Base-by-base conservation (phyloP, 208 protist species). In the Cochliopodium minus region DNA sequence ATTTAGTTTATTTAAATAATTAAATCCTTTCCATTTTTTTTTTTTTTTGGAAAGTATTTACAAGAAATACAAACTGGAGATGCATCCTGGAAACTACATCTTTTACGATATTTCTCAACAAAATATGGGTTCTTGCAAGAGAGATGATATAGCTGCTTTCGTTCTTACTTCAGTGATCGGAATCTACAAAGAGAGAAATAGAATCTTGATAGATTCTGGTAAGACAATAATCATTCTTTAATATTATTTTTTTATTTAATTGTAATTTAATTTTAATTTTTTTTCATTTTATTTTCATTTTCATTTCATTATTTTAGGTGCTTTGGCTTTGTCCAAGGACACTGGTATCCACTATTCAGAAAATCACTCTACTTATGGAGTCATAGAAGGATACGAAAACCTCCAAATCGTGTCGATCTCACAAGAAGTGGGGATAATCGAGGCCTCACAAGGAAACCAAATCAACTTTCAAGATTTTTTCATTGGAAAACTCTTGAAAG, bases 81-180 rank as follows among this genome's bases (percentile, higher is more conserved):
- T 63, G 32, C 59, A 63, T 54, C 59, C 59, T 62, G 59, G 59
- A 35, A 63, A 63, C 46, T 63, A 63, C 46, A n/a, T 63, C 0
- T 57, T 53, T 22, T 63, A 38, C 36, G 59, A 63, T 48, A 38
- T 25, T 30, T 60, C 46, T 23, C 52, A 62, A 39, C 22, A 28
- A 23, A 35, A 48, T 2, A 63, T 63, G 17, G 59, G 59, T 11
- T 40, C 15, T 30, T 63, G 59, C 17, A 52, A 15, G 2, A 9
- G 43, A 15, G 35, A 61, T 15, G 38, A 63, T 30, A 29, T 59
- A 20, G 47, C 59, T 3, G 29, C 15, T 29, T 34, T 10, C 33
- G 52, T 63, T 0, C 5, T 63, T 17, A 9, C 59, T 17, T 23
- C 30, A 22, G 11, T 63, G n/a, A 53, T 63, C 30, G 33, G 54